Percentiles rank a stretch among this genome's conserved stretches.
These are phyloP conservation scores for Carex littledalei DNA, from an alignment of 176 grass and related monocot genomes.

Conservation along the genomic window DNA sequence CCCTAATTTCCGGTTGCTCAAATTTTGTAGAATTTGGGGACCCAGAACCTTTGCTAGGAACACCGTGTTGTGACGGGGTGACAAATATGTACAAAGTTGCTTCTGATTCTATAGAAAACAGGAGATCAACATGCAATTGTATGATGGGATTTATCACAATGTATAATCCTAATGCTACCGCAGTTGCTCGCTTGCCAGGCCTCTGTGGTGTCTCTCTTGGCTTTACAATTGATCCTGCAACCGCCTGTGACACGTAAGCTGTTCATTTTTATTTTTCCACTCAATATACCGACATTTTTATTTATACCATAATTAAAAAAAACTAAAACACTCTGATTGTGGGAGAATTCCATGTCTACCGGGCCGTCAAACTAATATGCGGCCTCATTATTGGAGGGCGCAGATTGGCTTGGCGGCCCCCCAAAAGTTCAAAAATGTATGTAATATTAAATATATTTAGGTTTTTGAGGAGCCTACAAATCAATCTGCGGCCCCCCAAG, in stretches of 20 bases:
- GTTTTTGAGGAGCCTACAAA: no score
- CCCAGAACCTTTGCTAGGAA: conserved; percentile 26
- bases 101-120: conserved; percentile 45
- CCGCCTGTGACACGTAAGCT: conserved; percentile 35
- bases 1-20: conserved; percentile 36
- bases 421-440: no score
- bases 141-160: conserved; percentile 34
- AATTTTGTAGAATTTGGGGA: conserved; percentile 29
- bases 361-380: no score
- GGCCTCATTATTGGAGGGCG: no score
- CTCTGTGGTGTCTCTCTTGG: conserved; percentile 37
- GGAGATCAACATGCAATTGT: conserved; percentile 45
- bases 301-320: no score
- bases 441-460: no score
- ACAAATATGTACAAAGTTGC: conserved; percentile 33
- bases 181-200: conserved; percentile 49
- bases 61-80: conserved; percentile 44
- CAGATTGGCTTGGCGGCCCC: no score
- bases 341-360: no score
- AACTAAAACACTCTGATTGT: no score
- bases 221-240: conserved; percentile 10
- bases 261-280: neutral
- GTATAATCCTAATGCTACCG: conserved; percentile 40
- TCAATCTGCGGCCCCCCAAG: no score
- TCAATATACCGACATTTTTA: neutral